Evolutionary conservation across 768 basidiomycete species (phyloP), one percentile per base, ranked within the genome.

Genomic region (Coprinellus aureogranulatus): DNA sequence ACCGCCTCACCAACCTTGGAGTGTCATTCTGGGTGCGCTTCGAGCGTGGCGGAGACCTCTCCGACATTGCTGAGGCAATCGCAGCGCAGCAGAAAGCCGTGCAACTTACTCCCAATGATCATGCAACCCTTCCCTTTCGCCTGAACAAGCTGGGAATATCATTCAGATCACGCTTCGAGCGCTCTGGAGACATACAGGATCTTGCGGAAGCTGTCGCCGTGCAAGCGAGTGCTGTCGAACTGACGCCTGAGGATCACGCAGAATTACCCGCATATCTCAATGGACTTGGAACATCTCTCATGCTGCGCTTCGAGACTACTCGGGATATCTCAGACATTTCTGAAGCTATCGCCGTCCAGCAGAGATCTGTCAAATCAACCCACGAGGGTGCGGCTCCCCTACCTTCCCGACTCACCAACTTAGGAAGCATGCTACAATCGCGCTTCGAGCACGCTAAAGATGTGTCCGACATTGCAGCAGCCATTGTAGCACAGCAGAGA

Each of bases 201-300:
- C 10, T 49, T 4, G 25, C 28, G 10, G 47, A 12, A 23, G 28
- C 57, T 22, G 20, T 44, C 6, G 6, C 20, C 10, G 6, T n/a
- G 18, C 6, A 44, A 5, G 8, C 9, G 41, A 31, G 42, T 30
- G 41, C 60, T 23, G 34, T 53, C 31, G 22, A 22, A 14, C 60
- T 59, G 46, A 52, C 45, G 6, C 41, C 41, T n/a, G 18, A 44
- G 41, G 18, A 22, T n/a, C 6, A 44, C 20, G 8, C 41, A 5
- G 18, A 44, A 8, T 22, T 44, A 6, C 41, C 41, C 20, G 8
- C 8, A 6, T 8, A 10, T 22, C 41, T 44, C 8, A 44, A 22
- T n/a, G 20, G 60, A 51, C 61, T 64, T 22, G 63, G 62, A 8
- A 55, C 40, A 49, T 62, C 62, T 2, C 61, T 71, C 25, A 5